Evolutionary conservation across 352 stramenopile species (phyloP), one percentile per base, ranked within the genome.

Genomic region (Phytophthora brassicae): DNA sequence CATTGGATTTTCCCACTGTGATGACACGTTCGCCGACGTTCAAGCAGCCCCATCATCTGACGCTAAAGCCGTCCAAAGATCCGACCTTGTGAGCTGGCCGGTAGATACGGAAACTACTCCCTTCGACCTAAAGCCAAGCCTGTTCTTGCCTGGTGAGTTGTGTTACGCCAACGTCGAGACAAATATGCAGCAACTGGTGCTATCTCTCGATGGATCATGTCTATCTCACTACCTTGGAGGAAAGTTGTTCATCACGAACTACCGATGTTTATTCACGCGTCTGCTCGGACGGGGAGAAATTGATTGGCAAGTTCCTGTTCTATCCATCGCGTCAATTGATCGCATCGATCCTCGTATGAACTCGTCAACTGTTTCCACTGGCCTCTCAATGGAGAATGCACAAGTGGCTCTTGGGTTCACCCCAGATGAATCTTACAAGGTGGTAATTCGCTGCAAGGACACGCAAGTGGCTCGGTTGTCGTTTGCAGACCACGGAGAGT

Each of bases 231-330:
- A 89, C 44, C 77, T 90, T 38, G 82, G 72, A 26, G 86, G 86
- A 2, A 89, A 87, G 46, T 71, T 95, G 46, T 93, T 84, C 44
- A 81, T 95, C 36, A 93, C 82, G 12, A 95, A 89, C 60, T 95
- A 93, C 44, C 84, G 86, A 8, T 95, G 86, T 38, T 72, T 90
- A 26, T 95, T 93, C 65, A 86, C 72, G 16, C 73, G 73, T 9
- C 20, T 88, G 7, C 59, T 90, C 14, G 77, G 64, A 26, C 59
- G 53, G 20, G 67, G 68, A 14, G 74, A 84, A 29, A 77, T 92
- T 19, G 80, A 86, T 28, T 92, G 83, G 86, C 83, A 94, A 20
- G 68, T 92, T 5, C 83, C 86, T 0, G 79, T 94, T 29, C 69
- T 95, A 2, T 90, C 84, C 13, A 92, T 95, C 50, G 51, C 68